Conservation (phyloP, 768 basidiomycete genomes). For the Leccinum disarticulatum region DNA sequence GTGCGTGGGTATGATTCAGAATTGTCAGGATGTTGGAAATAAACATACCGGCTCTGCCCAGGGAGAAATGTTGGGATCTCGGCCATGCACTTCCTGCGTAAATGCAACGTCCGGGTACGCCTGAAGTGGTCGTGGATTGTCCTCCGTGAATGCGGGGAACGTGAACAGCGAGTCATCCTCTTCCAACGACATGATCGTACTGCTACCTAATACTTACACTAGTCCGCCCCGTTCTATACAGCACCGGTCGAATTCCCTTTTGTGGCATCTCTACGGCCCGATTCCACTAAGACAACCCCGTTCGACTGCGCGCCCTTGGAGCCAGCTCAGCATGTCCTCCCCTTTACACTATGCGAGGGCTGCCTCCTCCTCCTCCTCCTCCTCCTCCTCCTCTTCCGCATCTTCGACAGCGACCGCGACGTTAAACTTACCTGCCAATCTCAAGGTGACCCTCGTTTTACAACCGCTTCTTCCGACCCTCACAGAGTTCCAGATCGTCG, state of each 20-base stretch:
- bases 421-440: constrained; percentile 40
- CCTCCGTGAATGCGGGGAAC: constrained; percentile 8
- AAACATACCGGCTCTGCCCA: constrained; percentile 22
- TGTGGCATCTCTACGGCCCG: constrained; percentile 12
- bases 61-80: constrained; percentile 20
- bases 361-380: constrained; percentile 44
- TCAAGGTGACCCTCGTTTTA: constrained; percentile 43
- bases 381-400: constrained; percentile 44
- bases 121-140: not conserved
- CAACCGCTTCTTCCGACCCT: not conserved
- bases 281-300: constrained; percentile 13
- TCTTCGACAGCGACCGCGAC: constrained; percentile 34
- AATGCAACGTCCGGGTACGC: constrained; percentile 13
- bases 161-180: constrained; percentile 11
- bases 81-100: not conserved
- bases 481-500: constrained; percentile 56
- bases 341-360: constrained; percentile 11
- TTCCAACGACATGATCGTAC: constrained; percentile 18
- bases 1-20: constrained; percentile 9
- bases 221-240: constrained; percentile 1
- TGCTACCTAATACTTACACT: no score
- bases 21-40: no score
- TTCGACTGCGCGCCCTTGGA: constrained; percentile 8
- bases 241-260: constrained; percentile 5
- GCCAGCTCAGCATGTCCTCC: not conserved